Percentiles rank a stretch among this genome's conserved stretches.
These are phyloP conservation scores for Capronia epimyces DNA, from an alignment of 2,329 filamentous ascomycete species.

Conservation along the genomic window DNA sequence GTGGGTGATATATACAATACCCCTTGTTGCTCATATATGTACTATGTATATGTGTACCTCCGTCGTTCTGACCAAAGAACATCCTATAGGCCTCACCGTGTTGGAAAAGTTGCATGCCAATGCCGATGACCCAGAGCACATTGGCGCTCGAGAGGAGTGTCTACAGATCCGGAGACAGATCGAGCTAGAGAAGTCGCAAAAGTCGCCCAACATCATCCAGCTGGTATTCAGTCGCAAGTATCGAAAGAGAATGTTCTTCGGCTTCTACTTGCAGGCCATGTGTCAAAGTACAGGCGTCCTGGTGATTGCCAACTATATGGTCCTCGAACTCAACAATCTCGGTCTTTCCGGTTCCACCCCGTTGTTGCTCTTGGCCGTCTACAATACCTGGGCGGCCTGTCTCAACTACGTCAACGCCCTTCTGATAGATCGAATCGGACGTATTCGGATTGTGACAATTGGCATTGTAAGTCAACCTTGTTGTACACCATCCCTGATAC, in stretches of 20 bases:
- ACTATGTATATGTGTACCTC: too few relatives aligned
- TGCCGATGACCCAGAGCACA: conserved; percentile 37
- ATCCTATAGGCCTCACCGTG: too few relatives aligned
- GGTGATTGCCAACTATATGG: conserved; percentile 44
- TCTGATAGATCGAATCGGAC: conserved; percentile 18
- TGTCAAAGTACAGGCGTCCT: conserved; percentile 31
- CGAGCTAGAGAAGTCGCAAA: conserved; percentile 19
- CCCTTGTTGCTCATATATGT: too few relatives aligned
- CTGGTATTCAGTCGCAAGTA: too few relatives aligned
- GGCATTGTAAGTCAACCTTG: conserved; percentile 21
- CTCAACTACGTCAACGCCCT: conserved; percentile 16
- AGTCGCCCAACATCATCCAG: too few relatives aligned
- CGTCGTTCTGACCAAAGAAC: too few relatives aligned
- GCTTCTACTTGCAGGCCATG: conserved; percentile 28
- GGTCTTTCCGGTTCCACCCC: conserved; percentile 39
- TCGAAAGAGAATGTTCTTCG: conserved; percentile 21
- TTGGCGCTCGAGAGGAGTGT: conserved; percentile 38
- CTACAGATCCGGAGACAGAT: conserved; percentile 31
- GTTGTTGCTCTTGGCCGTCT: conserved; percentile 42
- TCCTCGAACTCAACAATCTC: conserved; percentile 42
- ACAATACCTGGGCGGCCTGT: conserved; percentile 28
- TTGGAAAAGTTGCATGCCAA: conserved; percentile 42
- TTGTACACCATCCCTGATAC: too few relatives aligned
- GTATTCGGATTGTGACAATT: conserved; percentile 16
- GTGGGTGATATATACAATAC: too few relatives aligned